These are phyloP conservation scores for Sequoia sempervirens DNA, from an alignment of 75 land plant genomes.

Conservation along the genomic window DNA sequence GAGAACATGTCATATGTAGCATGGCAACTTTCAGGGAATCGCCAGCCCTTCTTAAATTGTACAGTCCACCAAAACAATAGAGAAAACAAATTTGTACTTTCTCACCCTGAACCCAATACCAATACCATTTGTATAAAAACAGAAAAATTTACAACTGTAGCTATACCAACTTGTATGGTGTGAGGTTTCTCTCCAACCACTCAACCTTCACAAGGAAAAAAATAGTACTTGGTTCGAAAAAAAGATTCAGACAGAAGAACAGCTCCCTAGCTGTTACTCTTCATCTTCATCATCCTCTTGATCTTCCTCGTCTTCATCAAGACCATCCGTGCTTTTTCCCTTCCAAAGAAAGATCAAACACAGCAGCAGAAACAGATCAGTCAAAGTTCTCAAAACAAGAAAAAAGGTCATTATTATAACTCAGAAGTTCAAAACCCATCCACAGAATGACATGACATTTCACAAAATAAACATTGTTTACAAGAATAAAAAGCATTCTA, in stretches of 20 bases:
- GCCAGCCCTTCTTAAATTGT: not conserved
- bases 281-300: conserved; percentile 43
- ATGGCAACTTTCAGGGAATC: not conserved
- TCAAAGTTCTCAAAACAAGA: not conserved
- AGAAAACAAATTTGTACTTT: not conserved
- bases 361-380: not conserved
- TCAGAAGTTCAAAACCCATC: not conserved
- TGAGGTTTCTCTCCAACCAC: not conserved
- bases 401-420: not conserved
- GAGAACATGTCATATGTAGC: not conserved
- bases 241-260: not conserved
- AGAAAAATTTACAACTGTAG: not conserved
- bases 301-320: conserved; percentile 46
- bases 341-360: conserved; percentile 2
- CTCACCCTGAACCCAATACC: not conserved
- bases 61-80: conserved; percentile 1
- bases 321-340: conserved; percentile 45
- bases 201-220: not conserved
- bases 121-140: not conserved
- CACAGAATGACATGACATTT: not conserved
- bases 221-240: not conserved
- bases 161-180: not conserved
- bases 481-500: conserved; percentile 1
- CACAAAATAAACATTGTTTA: not conserved
- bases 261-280: not conserved